These are phyloP conservation scores for Lobosporangium transversale DNA, from an alignment of 192 early-diverging fungal genomes.

Conservation along the genomic window DNA sequence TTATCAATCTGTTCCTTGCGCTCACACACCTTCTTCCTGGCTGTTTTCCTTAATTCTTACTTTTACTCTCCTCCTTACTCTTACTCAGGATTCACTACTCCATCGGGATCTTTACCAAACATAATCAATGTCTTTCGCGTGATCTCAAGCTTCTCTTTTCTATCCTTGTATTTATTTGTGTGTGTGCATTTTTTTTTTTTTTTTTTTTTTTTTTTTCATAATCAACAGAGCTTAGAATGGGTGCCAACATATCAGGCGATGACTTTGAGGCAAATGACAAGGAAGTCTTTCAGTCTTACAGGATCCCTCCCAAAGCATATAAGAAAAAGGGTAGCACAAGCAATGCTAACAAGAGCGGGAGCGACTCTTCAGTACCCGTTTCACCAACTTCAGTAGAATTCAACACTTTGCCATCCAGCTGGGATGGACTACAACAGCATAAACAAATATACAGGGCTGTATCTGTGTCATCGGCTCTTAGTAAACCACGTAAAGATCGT, in stretches of 20 bases:
- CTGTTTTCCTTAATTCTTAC: not conserved
- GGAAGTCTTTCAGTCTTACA: conserved; percentile 50
- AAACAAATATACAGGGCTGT: conserved; percentile 25
- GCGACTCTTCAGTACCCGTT: conserved; percentile 6
- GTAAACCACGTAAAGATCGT: conserved; percentile 13
- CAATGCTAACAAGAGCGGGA: conserved; percentile 2
- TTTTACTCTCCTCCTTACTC: not conserved
- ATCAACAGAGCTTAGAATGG: conserved; percentile 31
- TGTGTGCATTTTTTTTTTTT: too few relatives aligned
- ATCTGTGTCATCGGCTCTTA: conserved; percentile 22
- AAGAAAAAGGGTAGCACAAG: conserved; percentile 26
- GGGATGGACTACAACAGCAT: not conserved
- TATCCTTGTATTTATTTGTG: too few relatives aligned
- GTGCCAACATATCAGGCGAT: conserved; percentile 37
- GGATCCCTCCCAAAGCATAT: conserved; percentile 47
- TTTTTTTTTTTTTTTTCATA: conserved; percentile 4
- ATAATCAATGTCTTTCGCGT: too few relatives aligned
- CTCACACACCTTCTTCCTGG: not conserved
- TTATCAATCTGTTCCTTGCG: too few relatives aligned
- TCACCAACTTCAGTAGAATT: conserved; percentile 25
- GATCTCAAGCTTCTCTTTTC: too few relatives aligned
- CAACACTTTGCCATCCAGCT: not conserved
- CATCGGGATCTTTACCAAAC: not conserved
- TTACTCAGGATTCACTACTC: not conserved
- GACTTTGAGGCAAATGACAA: conserved; percentile 32